Percentiles rank a stretch among this genome's conserved stretches.
These are phyloP conservation scores for Hyaloperonospora brassicae DNA, from an alignment of 352 stramenopile genomes.

Conservation along the genomic window DNA sequence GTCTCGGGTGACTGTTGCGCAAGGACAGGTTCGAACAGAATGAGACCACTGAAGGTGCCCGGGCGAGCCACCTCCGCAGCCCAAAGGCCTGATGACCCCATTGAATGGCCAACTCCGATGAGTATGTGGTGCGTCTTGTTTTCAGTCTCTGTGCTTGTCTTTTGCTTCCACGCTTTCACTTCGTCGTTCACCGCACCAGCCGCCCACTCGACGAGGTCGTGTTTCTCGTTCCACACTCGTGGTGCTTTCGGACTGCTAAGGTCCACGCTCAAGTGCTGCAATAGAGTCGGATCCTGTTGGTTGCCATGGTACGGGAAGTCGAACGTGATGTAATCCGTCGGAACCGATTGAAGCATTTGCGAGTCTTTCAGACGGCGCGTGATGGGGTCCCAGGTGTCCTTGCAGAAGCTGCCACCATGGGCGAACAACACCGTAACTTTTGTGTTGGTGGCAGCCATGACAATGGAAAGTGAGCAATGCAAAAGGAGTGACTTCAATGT, in stretches of 20 bases:
- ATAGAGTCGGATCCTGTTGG: constrained; percentile 17
- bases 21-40: constrained; percentile 44
- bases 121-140: constrained; percentile 18
- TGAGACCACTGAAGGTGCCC: constrained; percentile 41
- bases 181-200: constrained; percentile 19
- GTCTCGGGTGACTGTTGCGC: constrained; percentile 23
- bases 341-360: constrained; percentile 17
- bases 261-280: constrained; percentile 22
- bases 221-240: constrained; percentile 20
- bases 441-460: constrained; percentile 4
- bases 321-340: constrained; percentile 29
- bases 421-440: constrained; percentile 40
- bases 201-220: constrained; percentile 22
- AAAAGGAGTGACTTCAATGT: too few relatives aligned
- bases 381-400: constrained; percentile 45
- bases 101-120: constrained; percentile 42
- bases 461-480: too few relatives aligned
- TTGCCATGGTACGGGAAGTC: constrained; percentile 40
- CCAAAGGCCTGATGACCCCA: constrained; percentile 35
- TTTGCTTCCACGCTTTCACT: constrained; percentile 24
- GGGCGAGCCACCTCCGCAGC: constrained; percentile 29
- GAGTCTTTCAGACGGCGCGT: constrained; percentile 22
- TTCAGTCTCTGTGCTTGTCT: constrained; percentile 5
- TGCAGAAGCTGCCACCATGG: constrained; percentile 38
- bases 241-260: constrained; percentile 20